Percentiles rank a stretch among this genome's conserved stretches.
Conservation (phyloP, 768 basidiomycete species). For the Hericium alpestre region DNA sequence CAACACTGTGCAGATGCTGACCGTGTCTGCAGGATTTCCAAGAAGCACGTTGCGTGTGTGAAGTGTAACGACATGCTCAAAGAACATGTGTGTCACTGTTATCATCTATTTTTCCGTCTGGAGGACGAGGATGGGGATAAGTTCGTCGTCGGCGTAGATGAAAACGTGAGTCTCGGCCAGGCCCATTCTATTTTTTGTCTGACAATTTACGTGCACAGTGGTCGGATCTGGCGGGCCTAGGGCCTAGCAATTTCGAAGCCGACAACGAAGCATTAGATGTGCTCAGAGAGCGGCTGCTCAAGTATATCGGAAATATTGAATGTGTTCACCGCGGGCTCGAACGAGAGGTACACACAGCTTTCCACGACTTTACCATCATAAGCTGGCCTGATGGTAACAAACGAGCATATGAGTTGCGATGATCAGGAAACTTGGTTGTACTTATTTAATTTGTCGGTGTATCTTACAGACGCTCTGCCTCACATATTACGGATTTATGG, state of each 20-base stretch:
- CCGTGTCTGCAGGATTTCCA: slow-evolving; percentile 2
- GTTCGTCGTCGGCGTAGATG: slow-evolving; percentile 6
- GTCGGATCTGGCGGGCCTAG: slow-evolving; percentile 1
- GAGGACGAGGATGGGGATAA: slow-evolving; percentile 7
- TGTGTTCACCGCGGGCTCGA: slow-evolving; percentile 3
- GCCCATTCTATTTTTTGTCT: neutral
- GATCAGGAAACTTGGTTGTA: no score
- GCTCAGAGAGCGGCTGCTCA: slow-evolving; percentile 5
- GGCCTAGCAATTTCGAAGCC: slow-evolving; percentile 1
- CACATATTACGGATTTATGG: no score
- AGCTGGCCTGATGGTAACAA: no score
- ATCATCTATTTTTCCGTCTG: slow-evolving; percentile 8
- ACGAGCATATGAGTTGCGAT: no score
- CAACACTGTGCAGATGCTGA: neutral
- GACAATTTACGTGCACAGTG: slow-evolving; percentile 1
- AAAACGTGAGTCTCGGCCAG: slow-evolving; percentile 4
- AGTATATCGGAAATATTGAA: slow-evolving; percentile 11
- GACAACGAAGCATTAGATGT: neutral
- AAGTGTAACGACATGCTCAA: neutral
- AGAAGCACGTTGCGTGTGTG: neutral
- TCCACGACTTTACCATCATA: slow-evolving; percentile 7
- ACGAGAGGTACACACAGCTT: slow-evolving; percentile 1
- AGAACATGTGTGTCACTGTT: slow-evolving; percentile 2
- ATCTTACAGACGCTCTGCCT: no score
- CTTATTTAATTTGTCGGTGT: no score